A percentile compares a stretch with the other conserved stretches of the same genome.
These are phyloP conservation scores for Teunomyces stri DNA, from an alignment of 805 yeast species.

Conservation along the genomic window DNA sequence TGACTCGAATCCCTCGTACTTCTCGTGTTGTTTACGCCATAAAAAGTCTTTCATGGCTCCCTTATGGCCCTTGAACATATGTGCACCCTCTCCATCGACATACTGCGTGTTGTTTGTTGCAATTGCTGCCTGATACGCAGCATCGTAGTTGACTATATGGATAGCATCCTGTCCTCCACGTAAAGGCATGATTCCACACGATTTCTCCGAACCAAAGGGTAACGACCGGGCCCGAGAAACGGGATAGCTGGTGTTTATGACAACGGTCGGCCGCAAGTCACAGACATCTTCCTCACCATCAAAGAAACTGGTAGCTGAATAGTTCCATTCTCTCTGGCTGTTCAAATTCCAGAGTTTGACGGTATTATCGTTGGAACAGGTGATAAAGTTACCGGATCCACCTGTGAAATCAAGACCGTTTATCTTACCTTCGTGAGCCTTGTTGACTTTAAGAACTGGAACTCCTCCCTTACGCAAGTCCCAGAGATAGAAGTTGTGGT, in stretches of 20 bases:
- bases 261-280: conserved; percentile 44
- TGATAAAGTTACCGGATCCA: conserved; percentile 56
- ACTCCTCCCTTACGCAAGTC: conserved; percentile 78
- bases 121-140: conserved; percentile 27
- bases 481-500: conserved; percentile 79
- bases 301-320: conserved; percentile 16
- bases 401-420: conserved; percentile 86
- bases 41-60: conserved; percentile 85
- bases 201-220: conserved; percentile 74
- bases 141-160: conserved; percentile 50
- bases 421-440: conserved; percentile 81
- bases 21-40: conserved; percentile 62
- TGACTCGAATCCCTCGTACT: conserved; percentile 44
- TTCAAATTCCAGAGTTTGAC: conserved; percentile 78
- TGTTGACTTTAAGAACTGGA: conserved; percentile 60
- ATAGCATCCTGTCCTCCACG: conserved; percentile 77
- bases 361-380: conserved; percentile 83
- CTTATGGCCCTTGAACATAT: conserved; percentile 73
- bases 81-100: conserved; percentile 13
- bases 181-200: conserved; percentile 87
- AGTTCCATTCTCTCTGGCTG: conserved; percentile 13
- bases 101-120: conserved; percentile 24
- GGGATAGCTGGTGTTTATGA: conserved; percentile 74
- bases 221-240: conserved; percentile 84
- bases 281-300: conserved; percentile 7